phyloP scores from a whole-genome alignment of 2,329 filamentous ascomycete genomes.

The Chaetomiaceae sp. region DNA sequence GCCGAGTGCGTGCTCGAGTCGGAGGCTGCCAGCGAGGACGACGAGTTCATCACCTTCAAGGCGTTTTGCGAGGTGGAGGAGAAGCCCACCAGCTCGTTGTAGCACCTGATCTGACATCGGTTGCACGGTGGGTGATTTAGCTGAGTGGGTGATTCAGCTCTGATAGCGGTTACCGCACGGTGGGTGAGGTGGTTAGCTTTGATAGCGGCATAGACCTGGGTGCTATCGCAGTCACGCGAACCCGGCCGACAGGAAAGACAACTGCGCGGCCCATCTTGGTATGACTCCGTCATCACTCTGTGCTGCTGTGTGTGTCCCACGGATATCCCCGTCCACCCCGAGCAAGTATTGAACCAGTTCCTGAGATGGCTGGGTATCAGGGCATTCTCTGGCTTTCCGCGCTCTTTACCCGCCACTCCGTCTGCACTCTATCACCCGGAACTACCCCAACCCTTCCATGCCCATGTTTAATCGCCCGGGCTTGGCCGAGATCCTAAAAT shows the following conservation, averaged over 20 bases:
- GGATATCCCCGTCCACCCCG: too few relatives aligned
- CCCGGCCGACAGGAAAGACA: too few relatives aligned
- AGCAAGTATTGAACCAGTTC: too few relatives aligned
- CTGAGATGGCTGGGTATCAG: too few relatives aligned
- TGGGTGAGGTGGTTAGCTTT: neutral
- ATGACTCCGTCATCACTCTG: too few relatives aligned
- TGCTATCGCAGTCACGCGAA: too few relatives aligned
- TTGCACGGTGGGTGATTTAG: too few relatives aligned
- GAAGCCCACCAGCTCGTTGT: conserved; percentile 33
- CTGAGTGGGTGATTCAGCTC: too few relatives aligned
- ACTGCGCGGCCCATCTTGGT: too few relatives aligned
- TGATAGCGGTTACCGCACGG: too few relatives aligned
- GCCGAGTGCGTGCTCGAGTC: conserved; percentile 78
- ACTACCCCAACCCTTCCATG: conserved; percentile 11
- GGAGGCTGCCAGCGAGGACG: conserved; percentile 47
- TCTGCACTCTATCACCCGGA: conserved; percentile 3
- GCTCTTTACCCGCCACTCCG: conserved; percentile 14
- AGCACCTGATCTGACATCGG: neutral
- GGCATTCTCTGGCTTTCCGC: too few relatives aligned
- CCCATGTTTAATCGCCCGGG: neutral
- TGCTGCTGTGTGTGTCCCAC: too few relatives aligned
- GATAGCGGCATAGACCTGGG: neutral
- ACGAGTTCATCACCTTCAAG: conserved; percentile 82
- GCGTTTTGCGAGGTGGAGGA: conserved; percentile 82
- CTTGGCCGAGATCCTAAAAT: conserved; percentile 5